Percentiles rank a stretch among this genome's conserved stretches.
phyloP scores from a whole-genome alignment of 768 basidiomycete species.

The Glaciozyma martinii region DNA sequence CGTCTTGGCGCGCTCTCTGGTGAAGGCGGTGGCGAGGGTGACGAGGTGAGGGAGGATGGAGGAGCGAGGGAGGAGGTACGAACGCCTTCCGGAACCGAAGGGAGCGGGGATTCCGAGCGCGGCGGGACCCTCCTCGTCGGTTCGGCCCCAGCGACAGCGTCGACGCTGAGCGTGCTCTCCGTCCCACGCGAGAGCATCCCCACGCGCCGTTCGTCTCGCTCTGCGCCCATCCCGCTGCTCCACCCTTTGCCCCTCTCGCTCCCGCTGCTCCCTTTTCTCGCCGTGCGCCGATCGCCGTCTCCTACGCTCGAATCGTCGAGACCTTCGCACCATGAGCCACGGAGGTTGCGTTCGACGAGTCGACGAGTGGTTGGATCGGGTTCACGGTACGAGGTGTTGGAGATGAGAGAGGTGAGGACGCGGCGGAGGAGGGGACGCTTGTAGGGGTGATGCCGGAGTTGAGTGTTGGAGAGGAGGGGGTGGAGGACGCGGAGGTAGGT shows the following conservation, averaged over 20 bases:
- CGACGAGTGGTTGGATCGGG: constrained; percentile 78
- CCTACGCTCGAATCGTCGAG: constrained; percentile 4
- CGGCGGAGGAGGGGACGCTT: constrained; percentile 84
- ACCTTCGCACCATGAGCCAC: constrained; percentile 58
- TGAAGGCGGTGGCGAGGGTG: too few relatives aligned
- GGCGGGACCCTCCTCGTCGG: too few relatives aligned
- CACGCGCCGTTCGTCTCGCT: too few relatives aligned
- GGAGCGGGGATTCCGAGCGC: too few relatives aligned
- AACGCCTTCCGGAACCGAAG: too few relatives aligned
- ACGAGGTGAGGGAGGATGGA: too few relatives aligned
- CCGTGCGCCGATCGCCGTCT: background rate
- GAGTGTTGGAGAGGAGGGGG: constrained; percentile 87
- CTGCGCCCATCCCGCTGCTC: constrained; percentile 6
- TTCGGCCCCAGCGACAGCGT: constrained; percentile 26
- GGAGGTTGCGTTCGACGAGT: constrained; percentile 81
- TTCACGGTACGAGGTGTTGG: constrained; percentile 58
- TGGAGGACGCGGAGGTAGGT: constrained; percentile 95
- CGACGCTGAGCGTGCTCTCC: constrained; percentile 29
- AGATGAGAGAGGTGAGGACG: constrained; percentile 65
- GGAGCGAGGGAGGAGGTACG: too few relatives aligned
- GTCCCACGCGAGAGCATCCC: background rate
- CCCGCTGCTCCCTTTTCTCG: background rate
- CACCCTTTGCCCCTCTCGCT: background rate
- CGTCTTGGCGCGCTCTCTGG: too few relatives aligned
- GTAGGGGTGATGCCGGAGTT: constrained; percentile 72